phyloP scores from a whole-genome alignment of 2,329 filamentous ascomycete genomes.

The Bipolaris sorokiniana region DNA sequence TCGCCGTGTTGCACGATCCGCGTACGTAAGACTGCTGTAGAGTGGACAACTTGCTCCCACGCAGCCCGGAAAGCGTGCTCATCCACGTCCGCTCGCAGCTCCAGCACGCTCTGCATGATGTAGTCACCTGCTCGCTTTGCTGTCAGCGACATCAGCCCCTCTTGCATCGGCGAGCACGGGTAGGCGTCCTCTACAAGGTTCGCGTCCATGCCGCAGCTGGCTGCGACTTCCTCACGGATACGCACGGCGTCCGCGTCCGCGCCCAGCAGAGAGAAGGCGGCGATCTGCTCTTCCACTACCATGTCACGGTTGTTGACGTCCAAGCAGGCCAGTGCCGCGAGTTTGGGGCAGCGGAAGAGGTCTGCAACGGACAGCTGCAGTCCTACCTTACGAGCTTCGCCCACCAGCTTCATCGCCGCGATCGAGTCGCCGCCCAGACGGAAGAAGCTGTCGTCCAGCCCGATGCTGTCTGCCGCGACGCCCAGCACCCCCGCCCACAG shows the following conservation, averaged over 20 bases:
- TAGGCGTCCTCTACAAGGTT: constrained; percentile 58
- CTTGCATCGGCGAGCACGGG: constrained; percentile 62
- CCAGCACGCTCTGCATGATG: constrained; percentile 50
- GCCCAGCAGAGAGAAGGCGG: constrained; percentile 20
- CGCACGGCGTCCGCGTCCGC: background rate
- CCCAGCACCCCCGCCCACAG: background rate
- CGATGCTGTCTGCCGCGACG: constrained; percentile 1
- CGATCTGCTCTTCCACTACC: constrained; percentile 7
- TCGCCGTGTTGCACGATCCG: constrained; percentile 2
- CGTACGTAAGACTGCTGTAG: constrained; percentile 4
- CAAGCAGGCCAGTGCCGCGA: background rate
- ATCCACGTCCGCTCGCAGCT: background rate
- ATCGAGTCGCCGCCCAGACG: constrained; percentile 35
- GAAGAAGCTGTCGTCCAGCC: constrained; percentile 23
- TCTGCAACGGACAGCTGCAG: background rate
- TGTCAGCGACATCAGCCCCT: constrained; percentile 61
- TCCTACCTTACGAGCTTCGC: constrained; percentile 8
- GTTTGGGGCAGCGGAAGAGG: background rate
- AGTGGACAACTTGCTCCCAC: constrained; percentile 1
- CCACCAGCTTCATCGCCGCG: constrained; percentile 31
- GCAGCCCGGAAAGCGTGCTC: background rate
- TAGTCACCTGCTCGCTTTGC: too few relatives aligned
- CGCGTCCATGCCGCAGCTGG: background rate
- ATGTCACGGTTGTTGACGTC: too few relatives aligned
- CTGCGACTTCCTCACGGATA: constrained; percentile 3